Evolutionary conservation across 441 rosid genomes (phyloP), one percentile per base, ranked within the genome.

Genomic region (Metrosideros polymorpha): DNA sequence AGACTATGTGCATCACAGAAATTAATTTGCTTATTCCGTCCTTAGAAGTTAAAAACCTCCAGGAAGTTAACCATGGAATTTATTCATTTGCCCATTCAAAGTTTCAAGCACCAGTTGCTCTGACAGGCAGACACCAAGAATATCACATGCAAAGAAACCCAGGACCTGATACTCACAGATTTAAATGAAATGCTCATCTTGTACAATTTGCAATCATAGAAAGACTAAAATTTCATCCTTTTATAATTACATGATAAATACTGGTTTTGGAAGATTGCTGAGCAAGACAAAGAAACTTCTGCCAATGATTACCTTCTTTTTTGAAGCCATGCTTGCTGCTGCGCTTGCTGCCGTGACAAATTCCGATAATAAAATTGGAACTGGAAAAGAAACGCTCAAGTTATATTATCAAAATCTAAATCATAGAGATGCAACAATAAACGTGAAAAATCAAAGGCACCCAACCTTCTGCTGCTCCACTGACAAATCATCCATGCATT

Each of bases 261-360:
- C 56, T n/a, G 54, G 84, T 49, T n/a, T 82, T n/a, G 22, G 54
- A 49, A 27, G 29, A 22, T 83, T n/a, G 45, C 61, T 50, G n/a
- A 24, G 59, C 61, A 53, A 83, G 84, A 12, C 42, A 51, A 30
- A 54, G 42, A 29, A 32, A 35, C 45, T 52, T 83, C 29, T 51
- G 59, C 22, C 45, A 83, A 30, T 3, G 45, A 18, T 53, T 55
- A 96, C 99, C 98, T 97, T 91, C 99, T 93, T 92, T 97, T 97
- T 89, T 97, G 99, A 90, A 96, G 96, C 99, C 99, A 96, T 82
- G 98, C 91, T 92, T 97, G 99, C 89, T 97, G 99, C 88, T 97
- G 99, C 9, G 93, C 95, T 92, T 97, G 99, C 89, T 97, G 99
- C 45, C 99, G 98, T 53, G 98, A 93, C 87, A 96, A 89, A 88